Evolutionary conservation across 805 yeast species (phyloP).

Genomic region (Kluyveromyces siamensis): DNA sequence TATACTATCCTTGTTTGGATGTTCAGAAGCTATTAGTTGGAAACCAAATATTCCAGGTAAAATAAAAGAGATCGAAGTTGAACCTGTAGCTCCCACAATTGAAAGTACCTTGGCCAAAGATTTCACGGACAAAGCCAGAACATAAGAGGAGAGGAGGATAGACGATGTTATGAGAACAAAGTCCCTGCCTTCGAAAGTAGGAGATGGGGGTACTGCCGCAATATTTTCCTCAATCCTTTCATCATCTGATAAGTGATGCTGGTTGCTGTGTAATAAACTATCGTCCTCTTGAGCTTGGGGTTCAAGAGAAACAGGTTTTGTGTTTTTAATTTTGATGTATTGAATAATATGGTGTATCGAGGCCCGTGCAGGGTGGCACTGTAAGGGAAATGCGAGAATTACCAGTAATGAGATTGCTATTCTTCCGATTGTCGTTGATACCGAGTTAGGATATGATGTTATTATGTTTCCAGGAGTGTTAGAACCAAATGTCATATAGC

Average conservation of each 20-base stretch:
- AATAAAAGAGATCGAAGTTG: conserved; percentile 69
- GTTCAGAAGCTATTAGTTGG: conserved; percentile 20
- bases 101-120: conserved; percentile 65
- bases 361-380: conserved; percentile 83
- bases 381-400: conserved; percentile 77
- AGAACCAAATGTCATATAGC: conserved; percentile 83
- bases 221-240: conserved; percentile 27
- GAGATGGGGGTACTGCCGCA: conserved; percentile 9
- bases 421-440: conserved; percentile 69
- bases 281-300: conserved; percentile 3
- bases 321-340: conserved; percentile 27
- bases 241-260: conserved; percentile 11
- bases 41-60: conserved; percentile 73
- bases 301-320: background rate
- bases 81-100: conserved; percentile 76
- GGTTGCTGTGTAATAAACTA: conserved; percentile 5
- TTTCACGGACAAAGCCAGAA: conserved; percentile 46
- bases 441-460: conserved; percentile 57
- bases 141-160: conserved; percentile 41
- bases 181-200: conserved; percentile 25
- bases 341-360: conserved; percentile 66
- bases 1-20: conserved; percentile 8
- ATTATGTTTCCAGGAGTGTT: conserved; percentile 72
- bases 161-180: conserved; percentile 42
- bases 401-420: conserved; percentile 74